These are phyloP conservation scores for Naganishia friedmannii DNA, from an alignment of 768 basidiomycete species.

Conservation along the genomic window DNA sequence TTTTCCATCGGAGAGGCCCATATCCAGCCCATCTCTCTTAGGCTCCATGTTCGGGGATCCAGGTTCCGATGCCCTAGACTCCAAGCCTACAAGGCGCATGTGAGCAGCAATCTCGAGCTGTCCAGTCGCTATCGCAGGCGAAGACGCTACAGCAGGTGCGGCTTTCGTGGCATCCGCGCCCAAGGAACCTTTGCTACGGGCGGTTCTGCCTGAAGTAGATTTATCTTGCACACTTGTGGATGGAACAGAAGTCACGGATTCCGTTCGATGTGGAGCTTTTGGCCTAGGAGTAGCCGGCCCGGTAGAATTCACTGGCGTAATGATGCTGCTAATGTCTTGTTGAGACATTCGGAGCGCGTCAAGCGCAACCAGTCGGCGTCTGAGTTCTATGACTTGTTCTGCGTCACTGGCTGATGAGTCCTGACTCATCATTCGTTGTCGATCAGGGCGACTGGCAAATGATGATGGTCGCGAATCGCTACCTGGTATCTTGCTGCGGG, in stretches of 20 bases:
- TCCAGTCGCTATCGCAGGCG: constrained; percentile 76
- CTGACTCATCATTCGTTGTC: constrained; percentile 23
- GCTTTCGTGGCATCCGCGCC: constrained; percentile 70
- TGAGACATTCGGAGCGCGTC: constrained; percentile 15
- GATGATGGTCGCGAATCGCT: constrained; percentile 41
- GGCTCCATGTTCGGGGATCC: not conserved
- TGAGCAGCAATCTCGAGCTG: constrained; percentile 73
- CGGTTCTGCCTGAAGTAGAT: not conserved
- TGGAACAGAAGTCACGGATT: constrained; percentile 14
- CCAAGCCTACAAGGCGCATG: constrained; percentile 45
- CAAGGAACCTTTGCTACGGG: constrained; percentile 22
- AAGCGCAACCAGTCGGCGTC: constrained; percentile 19
- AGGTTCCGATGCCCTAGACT: constrained; percentile 15
- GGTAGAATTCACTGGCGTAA: not conserved
- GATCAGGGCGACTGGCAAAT: constrained; percentile 40
- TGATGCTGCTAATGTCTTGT: constrained; percentile 8
- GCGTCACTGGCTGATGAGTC: constrained; percentile 22
- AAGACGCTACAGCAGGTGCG: constrained; percentile 82
- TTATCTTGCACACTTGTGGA: constrained; percentile 24
- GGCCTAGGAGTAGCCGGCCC: constrained; percentile 14
- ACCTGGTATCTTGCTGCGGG: constrained; percentile 27
- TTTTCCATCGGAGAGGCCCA: constrained; percentile 8
- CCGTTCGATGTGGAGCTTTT: not conserved
- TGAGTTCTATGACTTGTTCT: constrained; percentile 20
- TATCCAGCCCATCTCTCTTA: not conserved